Conservation (phyloP, 208 protist species). For the Trypanosoma platydactyli region DNA sequence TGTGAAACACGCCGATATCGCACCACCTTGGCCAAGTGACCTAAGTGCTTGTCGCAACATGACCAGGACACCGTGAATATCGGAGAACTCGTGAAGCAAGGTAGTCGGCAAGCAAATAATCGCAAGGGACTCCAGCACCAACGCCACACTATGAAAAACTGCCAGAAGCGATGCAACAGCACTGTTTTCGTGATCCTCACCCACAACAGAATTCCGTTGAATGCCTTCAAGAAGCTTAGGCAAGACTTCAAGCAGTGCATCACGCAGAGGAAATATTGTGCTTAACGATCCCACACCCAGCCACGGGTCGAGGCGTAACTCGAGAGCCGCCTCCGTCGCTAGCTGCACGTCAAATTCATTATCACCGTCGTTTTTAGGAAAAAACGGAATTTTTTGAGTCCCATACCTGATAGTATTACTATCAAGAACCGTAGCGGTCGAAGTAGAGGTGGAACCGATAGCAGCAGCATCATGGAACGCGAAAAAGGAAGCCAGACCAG, state of each 20-base stretch:
- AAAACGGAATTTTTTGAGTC: neutral
- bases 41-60: slow-evolving; percentile 14
- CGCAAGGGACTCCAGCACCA: neutral
- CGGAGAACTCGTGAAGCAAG: slow-evolving; percentile 6
- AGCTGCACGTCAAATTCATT: neutral
- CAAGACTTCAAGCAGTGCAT: slow-evolving; percentile 20
- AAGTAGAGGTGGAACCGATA: neutral
- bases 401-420: neutral
- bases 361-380: neutral
- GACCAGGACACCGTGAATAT: slow-evolving; percentile 18
- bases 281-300: neutral
- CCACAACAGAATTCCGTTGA: neutral
- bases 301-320: slow-evolving; percentile 21
- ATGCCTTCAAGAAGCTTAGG: neutral
- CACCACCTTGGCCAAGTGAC: slow-evolving; percentile 21
- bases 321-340: slow-evolving; percentile 17
- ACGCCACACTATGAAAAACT: slow-evolving; percentile 20
- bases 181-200: neutral
- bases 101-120: neutral
- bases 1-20: slow-evolving; percentile 21
- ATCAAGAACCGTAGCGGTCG: neutral
- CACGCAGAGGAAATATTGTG: slow-evolving; percentile 7
- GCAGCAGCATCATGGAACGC: neutral
- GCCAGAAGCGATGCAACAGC: slow-evolving; percentile 6
- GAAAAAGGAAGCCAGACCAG: slow-evolving; percentile 13